These are phyloP conservation scores for Xylaria sp. DNA, from an alignment of 2,329 filamentous ascomycete species.

Conservation along the genomic window DNA sequence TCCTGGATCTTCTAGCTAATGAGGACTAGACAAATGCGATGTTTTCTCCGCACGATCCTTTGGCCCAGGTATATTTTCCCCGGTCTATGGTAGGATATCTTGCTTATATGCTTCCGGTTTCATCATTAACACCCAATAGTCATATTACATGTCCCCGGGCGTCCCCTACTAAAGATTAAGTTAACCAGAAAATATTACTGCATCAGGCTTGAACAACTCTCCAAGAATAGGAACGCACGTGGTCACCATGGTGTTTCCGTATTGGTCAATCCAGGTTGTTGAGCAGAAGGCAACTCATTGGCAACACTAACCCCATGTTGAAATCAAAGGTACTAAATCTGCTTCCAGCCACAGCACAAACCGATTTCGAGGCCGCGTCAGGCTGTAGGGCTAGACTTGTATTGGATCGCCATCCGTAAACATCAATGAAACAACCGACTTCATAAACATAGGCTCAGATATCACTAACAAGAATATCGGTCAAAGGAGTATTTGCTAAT, in stretches of 20 bases:
- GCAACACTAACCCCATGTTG: not conserved
- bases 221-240: not conserved
- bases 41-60: not conserved
- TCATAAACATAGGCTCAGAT: not conserved
- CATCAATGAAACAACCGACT: not conserved
- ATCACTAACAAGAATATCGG: not conserved
- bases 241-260: not conserved
- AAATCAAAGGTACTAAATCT: not conserved
- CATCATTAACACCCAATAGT: not conserved
- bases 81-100: not conserved
- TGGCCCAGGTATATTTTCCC: not conserved
- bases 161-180: not conserved
- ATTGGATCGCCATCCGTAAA: not conserved
- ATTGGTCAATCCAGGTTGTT: not conserved
- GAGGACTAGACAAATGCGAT: not conserved
- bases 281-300: not conserved
- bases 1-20: not conserved
- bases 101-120: not conserved
- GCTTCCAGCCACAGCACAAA: not conserved
- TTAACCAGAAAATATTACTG: not conserved
- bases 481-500: not conserved
- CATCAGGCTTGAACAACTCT: not conserved
- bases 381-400: not conserved
- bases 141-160: not conserved
- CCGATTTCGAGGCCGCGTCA: not conserved